Conservation (phyloP, 306 rosid species). For the Inga oerstediana region DNA sequence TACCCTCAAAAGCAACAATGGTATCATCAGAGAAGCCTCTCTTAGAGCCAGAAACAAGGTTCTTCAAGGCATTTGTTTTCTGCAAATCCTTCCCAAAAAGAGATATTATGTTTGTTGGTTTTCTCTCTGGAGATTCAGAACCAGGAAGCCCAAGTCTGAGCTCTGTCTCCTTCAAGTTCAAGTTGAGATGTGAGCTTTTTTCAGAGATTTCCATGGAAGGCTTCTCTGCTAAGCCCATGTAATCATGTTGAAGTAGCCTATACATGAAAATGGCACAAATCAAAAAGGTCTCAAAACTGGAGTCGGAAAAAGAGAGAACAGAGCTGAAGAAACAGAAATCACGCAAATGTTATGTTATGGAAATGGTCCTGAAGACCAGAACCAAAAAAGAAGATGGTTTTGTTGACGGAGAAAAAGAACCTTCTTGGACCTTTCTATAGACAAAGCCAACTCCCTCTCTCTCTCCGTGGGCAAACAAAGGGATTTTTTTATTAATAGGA, state of each 20-base stretch:
- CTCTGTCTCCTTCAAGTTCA: conserved; percentile 87
- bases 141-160: conserved; percentile 96
- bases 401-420: conserved; percentile 56
- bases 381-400: conserved; percentile 38
- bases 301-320: conserved; percentile 9
- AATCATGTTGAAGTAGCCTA: conserved; percentile 67
- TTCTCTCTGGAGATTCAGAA: conserved; percentile 67
- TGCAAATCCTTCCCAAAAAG: conserved; percentile 69
- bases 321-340: conserved; percentile 22
- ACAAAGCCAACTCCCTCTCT: conserved; percentile 14
- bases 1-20: conserved; percentile 42
- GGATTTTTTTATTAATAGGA: neutral
- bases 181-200: conserved; percentile 52
- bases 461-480: neutral
- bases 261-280: conserved; percentile 52
- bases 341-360: neutral
- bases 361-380: neutral
- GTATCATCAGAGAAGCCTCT: conserved; percentile 70
- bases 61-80: conserved; percentile 46
- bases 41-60: conserved; percentile 64
- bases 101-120: conserved; percentile 48
- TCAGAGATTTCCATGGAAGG: conserved; percentile 65
- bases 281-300: conserved; percentile 21
- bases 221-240: conserved; percentile 72
- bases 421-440: conserved; percentile 58